A percentile compares a stretch with the other conserved stretches of the same genome.
Conservation (phyloP, 1,284 basidiomycete species). For the Ganoderma leucocontextum region DNA sequence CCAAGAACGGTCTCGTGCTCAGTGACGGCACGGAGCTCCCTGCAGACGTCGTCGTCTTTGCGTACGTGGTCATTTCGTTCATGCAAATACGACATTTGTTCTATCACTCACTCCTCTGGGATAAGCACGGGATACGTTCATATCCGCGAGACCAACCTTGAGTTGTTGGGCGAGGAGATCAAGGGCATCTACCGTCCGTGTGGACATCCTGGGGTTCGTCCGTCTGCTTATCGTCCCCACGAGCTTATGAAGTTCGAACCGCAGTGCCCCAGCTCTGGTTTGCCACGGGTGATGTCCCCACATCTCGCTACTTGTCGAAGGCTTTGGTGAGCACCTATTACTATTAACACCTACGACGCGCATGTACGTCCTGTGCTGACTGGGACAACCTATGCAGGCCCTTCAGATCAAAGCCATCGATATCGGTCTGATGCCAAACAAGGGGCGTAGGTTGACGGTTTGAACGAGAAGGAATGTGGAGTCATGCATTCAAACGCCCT, state of each 20-base stretch:
- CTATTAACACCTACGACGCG: not conserved
- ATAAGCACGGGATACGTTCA: slow-evolving; percentile 49
- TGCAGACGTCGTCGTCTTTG: slow-evolving; percentile 76
- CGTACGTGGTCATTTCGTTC: slow-evolving; percentile 39
- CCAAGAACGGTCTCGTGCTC: slow-evolving; percentile 62
- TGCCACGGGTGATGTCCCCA: slow-evolving; percentile 44
- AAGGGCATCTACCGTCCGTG: slow-evolving; percentile 46
- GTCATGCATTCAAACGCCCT: too few relatives aligned
- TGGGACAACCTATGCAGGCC: not conserved
- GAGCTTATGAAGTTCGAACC: too few relatives aligned
- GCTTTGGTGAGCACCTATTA: slow-evolving; percentile 38
- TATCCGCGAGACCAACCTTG: slow-evolving; percentile 47
- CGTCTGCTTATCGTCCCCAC: not conserved
- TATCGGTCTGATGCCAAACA: not conserved
- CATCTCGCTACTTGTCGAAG: slow-evolving; percentile 45
- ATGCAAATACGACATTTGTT: not conserved
- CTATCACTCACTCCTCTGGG: slow-evolving; percentile 21
- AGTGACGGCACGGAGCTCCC: slow-evolving; percentile 66
- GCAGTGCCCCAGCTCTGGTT: slow-evolving; percentile 44
- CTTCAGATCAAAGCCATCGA: not conserved
- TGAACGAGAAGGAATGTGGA: not conserved
- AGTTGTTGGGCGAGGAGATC: slow-evolving; percentile 57
- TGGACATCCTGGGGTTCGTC: slow-evolving; percentile 44
- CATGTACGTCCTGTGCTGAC: not conserved
- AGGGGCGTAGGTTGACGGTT: not conserved